Evolutionary conservation across 164 flowering plant genomes (phyloP).

Genomic region (Paratinospora sagittata): DNA sequence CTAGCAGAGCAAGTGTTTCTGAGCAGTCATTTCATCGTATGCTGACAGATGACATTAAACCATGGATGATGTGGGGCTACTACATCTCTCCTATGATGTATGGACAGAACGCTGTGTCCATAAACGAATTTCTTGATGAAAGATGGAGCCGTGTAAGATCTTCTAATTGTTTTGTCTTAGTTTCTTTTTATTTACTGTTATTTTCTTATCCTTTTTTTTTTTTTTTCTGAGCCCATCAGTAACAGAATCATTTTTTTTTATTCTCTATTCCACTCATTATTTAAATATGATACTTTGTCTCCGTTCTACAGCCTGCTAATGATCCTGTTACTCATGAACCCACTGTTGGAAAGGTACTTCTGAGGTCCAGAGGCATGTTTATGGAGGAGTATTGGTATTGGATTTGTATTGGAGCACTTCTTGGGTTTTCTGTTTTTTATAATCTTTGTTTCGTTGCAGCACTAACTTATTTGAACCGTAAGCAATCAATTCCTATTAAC

Average conservation of each 20-base stretch:
- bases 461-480: conserved; percentile 46
- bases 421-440: conserved; percentile 50
- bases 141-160: conserved; percentile 52
- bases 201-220: neutral
- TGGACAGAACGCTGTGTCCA: conserved; percentile 53
- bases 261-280: neutral
- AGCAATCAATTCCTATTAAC: conserved; percentile 17
- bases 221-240: neutral
- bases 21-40: conserved; percentile 3
- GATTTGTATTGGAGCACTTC: conserved; percentile 48
- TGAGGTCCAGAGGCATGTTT: conserved; percentile 44
- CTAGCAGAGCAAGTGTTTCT: neutral
- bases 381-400: conserved; percentile 48
- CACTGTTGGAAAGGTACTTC: conserved; percentile 47
- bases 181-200: neutral
- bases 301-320: conserved; percentile 31
- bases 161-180: neutral
- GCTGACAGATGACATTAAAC: conserved; percentile 41
- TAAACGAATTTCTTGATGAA: conserved; percentile 52
- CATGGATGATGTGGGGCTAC: conserved; percentile 56
- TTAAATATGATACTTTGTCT: conserved; percentile 1
- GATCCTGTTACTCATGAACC: conserved; percentile 15
- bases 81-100: conserved; percentile 53
- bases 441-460: conserved; percentile 46
- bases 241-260: neutral